These are phyloP conservation scores for Panicum hallii DNA, from an alignment of 202 grass and related monocot genomes.

Conservation along the genomic window DNA sequence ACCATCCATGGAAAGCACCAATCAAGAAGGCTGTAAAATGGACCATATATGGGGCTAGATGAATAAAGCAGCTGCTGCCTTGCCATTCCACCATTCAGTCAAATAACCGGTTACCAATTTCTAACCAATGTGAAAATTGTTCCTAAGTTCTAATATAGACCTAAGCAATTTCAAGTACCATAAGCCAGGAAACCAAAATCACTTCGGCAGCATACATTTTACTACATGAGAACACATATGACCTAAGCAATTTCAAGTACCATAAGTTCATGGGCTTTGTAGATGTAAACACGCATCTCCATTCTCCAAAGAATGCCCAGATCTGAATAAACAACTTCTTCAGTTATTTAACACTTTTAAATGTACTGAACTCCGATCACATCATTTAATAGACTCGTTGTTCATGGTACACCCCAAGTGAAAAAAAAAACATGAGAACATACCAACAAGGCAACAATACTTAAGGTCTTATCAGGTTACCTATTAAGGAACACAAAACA, in stretches of 20 bases:
- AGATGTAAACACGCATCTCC: conserved; percentile 27
- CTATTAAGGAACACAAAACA: conserved; percentile 28
- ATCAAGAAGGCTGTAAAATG: background rate
- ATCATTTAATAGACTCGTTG: conserved; percentile 24
- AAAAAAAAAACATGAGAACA: background rate
- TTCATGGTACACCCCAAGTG: background rate
- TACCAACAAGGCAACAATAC: background rate
- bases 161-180: background rate
- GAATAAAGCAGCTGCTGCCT: background rate
- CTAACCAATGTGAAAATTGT: background rate
- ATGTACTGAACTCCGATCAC: background rate
- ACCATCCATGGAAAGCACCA: background rate
- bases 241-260: no score
- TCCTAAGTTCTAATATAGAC: background rate
- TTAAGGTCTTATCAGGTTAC: conserved; percentile 4
- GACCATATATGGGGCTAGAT: background rate
- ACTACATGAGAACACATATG: conserved; percentile 15
- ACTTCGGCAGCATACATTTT: conserved; percentile 19
- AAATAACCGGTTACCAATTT: background rate
- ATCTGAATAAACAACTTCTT: conserved; percentile 15
- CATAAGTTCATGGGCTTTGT: background rate
- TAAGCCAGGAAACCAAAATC: conserved; percentile 4
- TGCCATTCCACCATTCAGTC: background rate
- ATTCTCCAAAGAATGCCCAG: background rate
- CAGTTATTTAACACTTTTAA: conserved; percentile 6